Percentiles rank a stretch among this genome's conserved stretches.
These are phyloP conservation scores for Phytophthora melonis DNA, from an alignment of 352 stramenopile species.

Conservation along the genomic window DNA sequence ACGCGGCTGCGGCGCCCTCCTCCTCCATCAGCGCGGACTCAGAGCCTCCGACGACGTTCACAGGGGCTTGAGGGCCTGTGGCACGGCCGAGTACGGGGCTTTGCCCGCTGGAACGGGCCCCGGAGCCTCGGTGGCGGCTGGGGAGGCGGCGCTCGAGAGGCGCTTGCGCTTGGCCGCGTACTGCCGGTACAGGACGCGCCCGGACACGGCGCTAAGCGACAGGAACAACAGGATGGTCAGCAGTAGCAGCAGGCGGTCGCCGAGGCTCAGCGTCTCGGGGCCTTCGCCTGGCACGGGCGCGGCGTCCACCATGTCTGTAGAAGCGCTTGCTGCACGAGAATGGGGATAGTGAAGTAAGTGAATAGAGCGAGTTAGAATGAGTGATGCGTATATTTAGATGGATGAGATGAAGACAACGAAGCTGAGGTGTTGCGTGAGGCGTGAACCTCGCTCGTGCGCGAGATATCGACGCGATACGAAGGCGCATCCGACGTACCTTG, in stretches of 20 bases:
- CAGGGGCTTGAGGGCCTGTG: conserved; percentile 26
- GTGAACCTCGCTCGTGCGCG: background rate
- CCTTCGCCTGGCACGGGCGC: conserved; percentile 22
- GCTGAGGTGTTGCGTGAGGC: background rate
- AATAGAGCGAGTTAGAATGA: conserved; percentile 6
- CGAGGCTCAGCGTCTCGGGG: conserved; percentile 50
- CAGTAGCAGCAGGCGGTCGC: conserved; percentile 57
- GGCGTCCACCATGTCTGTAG: conserved; percentile 26
- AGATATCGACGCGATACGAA: conserved; percentile 15
- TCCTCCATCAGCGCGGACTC: conserved; percentile 62
- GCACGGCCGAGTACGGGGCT: conserved; percentile 25
- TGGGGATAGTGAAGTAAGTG: background rate
- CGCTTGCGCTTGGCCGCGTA: conserved; percentile 47
- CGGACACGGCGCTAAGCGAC: conserved; percentile 64
- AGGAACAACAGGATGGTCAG: conserved; percentile 72
- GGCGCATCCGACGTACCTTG: conserved; percentile 6
- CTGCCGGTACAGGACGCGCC: conserved; percentile 58
- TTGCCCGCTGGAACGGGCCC: conserved; percentile 24
- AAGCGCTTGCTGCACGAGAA: background rate
- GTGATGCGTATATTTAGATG: conserved; percentile 4
- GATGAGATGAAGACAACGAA: conserved; percentile 7
- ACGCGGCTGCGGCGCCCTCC: conserved; percentile 59
- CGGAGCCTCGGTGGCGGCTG: conserved; percentile 22
- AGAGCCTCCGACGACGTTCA: conserved; percentile 44
- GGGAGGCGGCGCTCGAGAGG: conserved; percentile 5